phyloP scores from a whole-genome alignment of 23 red algal genomes.

The Gracilaria domingensis region DNA sequence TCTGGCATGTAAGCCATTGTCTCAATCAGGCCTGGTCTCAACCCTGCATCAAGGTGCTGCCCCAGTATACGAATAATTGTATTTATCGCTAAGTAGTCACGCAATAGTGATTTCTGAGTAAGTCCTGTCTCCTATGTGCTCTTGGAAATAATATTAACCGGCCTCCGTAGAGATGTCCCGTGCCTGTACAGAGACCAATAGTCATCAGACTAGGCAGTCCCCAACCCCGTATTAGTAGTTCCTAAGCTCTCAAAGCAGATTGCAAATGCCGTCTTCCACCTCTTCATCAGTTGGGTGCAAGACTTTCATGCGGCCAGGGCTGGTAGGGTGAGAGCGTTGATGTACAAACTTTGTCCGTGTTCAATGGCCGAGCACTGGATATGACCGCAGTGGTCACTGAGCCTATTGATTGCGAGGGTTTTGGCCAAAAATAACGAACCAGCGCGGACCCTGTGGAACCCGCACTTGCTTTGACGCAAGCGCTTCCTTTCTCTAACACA shows the following conservation, averaged over 20 bases:
- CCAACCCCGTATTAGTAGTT: not conserved
- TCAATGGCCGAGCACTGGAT: not conserved
- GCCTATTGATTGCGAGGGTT: not conserved
- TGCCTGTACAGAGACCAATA: not conserved
- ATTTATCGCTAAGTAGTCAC: constrained; percentile 23
- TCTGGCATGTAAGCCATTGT: too few relatives aligned
- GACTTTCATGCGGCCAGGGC: not conserved
- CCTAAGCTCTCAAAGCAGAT: not conserved
- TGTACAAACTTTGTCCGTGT: not conserved
- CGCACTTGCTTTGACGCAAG: not conserved
- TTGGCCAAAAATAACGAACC: not conserved
- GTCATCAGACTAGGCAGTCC: not conserved
- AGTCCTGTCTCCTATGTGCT: not conserved
- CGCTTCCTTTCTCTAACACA: not conserved
- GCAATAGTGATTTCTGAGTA: not conserved
- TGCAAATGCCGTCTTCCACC: not conserved
- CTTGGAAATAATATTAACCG: not conserved
- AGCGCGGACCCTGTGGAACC: not conserved
- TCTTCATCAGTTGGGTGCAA: not conserved
- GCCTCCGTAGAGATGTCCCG: not conserved
- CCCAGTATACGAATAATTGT: not conserved
- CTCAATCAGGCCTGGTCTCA: too few relatives aligned
- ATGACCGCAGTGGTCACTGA: not conserved
- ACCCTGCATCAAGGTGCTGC: not conserved
- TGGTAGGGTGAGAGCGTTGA: not conserved